Base-by-base conservation (phyloP, 805 yeast species). In the Metschnikowia lunata region DNA sequence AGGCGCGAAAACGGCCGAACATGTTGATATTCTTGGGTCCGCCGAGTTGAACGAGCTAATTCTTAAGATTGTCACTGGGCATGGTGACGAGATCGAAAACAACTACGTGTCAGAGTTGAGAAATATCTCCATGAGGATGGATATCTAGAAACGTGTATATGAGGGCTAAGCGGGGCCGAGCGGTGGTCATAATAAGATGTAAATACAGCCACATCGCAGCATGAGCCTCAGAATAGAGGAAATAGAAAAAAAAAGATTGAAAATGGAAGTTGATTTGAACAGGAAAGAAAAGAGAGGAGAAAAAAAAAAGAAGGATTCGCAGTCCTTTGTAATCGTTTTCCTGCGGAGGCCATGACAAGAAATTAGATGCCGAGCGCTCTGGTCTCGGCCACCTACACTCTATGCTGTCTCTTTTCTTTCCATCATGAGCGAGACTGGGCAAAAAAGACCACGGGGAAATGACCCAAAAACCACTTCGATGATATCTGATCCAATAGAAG, bases 1-100 rank as follows among this genome's bases (percentile, higher is more conserved):
- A 26, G 99, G 99, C 11, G 95, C 97, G 9, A 86, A 85, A 61
- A 91, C 97, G 0, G 97, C 98, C 1, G 99, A 93, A 57, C 99
- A 93, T 63, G 99, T 93, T 27, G 99, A 93, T 61, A 90, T 93
- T 37, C 71, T 93, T 37, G 99, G 99, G 2, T 82, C 95, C 50
- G 88, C 97, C 1, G 95, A 85, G 59, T 70, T 93, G 61, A 93
- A 93, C 60, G 99, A 93, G 59, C 69, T 90, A 57, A 71, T 93
- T 10, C 69, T 91, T 43, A 77, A 78, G 49, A 88, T 93, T 13
- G 97, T 90, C 1, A 72, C 87, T 35, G 99, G 99, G 0, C 62
- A 72, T 30, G 96, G 95, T 2, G 79, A 79, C 38, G 62, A 71
- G 14, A 85, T 93, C 46, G 69, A 77, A 36, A 83, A 83, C 54